phyloP scores from a whole-genome alignment of 1,284 basidiomycete genomes.

The Violaceomyces palustris region DNA sequence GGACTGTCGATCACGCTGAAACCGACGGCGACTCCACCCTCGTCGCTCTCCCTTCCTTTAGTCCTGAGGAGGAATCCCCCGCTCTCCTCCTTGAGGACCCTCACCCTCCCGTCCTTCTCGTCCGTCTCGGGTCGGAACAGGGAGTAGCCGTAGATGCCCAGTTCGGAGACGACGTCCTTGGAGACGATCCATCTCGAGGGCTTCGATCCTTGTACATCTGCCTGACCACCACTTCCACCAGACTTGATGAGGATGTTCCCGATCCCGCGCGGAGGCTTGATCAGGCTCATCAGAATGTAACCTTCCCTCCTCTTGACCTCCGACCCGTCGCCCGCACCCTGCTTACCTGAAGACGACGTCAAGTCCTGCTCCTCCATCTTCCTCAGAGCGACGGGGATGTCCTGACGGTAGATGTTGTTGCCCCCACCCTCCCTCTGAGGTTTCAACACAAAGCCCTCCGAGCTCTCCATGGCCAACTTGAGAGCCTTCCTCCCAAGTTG shows the following conservation, averaged over 20 bases:
- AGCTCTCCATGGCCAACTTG: constrained; percentile 58
- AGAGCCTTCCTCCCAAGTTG: constrained; percentile 57
- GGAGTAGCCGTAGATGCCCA: constrained; percentile 86
- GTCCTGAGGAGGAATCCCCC: constrained; percentile 85
- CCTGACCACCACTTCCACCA: too few species aligned
- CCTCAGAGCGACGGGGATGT: constrained; percentile 74
- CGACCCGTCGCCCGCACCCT: constrained; percentile 1
- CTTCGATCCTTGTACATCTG: too few species aligned
- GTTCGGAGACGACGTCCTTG: constrained; percentile 76
- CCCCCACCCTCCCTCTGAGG: constrained; percentile 96
- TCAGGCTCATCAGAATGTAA: constrained; percentile 92
- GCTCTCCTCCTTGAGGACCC: constrained; percentile 59
- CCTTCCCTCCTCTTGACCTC: constrained; percentile 56
- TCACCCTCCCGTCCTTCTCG: constrained; percentile 27
- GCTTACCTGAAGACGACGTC: too few species aligned
- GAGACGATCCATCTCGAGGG: constrained; percentile 42
- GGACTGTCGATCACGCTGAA: constrained; percentile 80
- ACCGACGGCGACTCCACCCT: constrained; percentile 89
- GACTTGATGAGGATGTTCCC: constrained; percentile 70
- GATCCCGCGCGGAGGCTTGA: constrained; percentile 66
- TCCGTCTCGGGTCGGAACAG: constrained; percentile 61
- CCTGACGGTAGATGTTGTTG: constrained; percentile 84
- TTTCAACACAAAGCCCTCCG: constrained; percentile 74
- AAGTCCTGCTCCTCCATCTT: constrained; percentile 59
- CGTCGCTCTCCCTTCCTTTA: constrained; percentile 85